phyloP scores from a whole-genome alignment of 495 filamentous ascomycete genomes.

The Xylaria sp. region DNA sequence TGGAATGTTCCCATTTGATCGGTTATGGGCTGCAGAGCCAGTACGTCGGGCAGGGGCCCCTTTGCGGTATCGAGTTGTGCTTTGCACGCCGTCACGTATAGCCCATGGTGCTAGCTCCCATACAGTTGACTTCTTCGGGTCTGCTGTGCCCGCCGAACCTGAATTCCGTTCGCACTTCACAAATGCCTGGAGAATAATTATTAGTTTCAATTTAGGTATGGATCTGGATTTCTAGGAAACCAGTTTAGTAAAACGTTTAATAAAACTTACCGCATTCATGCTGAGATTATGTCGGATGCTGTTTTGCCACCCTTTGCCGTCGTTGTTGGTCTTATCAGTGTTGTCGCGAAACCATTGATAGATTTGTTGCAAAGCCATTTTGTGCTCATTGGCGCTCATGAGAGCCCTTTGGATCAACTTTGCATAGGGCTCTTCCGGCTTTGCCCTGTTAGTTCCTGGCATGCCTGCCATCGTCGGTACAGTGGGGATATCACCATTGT shows the following conservation, averaged over 20 bases:
- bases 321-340: conserved; percentile 73
- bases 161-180: conserved; percentile 46
- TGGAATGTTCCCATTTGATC: neutral
- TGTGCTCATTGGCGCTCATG: conserved; percentile 64
- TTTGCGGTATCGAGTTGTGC: conserved; percentile 58
- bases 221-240: too few species aligned
- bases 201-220: conserved; percentile 15
- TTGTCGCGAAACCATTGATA: conserved; percentile 90
- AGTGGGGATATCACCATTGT: neutral
- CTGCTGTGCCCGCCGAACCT: conserved; percentile 13
- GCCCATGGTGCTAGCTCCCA: conserved; percentile 53
- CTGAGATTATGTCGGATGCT: conserved; percentile 96
- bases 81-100: conserved; percentile 48
- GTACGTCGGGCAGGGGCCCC: conserved; percentile 33
- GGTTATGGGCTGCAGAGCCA: conserved; percentile 7
- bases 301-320: conserved; percentile 89
- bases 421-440: conserved; percentile 75
- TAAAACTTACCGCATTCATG: conserved; percentile 84
- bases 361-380: conserved; percentile 82
- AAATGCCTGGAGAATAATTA: conserved; percentile 46
- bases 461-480: neutral
- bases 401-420: conserved; percentile 81
- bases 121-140: conserved; percentile 48
- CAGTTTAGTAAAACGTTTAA: neutral
- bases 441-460: conserved; percentile 33